Evolutionary conservation across 768 basidiomycete genomes (phyloP), one percentile per base, ranked within the genome.

Genomic region (Rhodosporidiobolus odoratus): DNA sequence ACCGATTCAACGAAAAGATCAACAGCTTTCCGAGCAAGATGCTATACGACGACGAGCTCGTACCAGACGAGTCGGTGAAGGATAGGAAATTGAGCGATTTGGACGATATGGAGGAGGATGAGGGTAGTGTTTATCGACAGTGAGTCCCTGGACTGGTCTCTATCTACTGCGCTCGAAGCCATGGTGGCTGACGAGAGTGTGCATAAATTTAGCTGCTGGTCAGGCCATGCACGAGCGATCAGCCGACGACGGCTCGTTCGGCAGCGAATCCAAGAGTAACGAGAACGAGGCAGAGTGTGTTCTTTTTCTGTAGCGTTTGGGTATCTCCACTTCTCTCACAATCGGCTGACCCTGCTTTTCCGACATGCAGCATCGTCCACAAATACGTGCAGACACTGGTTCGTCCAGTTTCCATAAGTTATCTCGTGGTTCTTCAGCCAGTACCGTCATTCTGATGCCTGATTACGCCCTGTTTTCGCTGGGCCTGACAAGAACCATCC

Each of bases 201-300:
- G 43, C 43, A 45, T n/a, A 3, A 19, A 5, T 21, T 17, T 37
- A 76, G 73, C 77, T 6, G 76, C 76, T 10, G 77, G 76, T 1
- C 57, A 67, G 15, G 71, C 59, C 7, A 78, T 78, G 77, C 96
- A 88, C 76, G 96, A 98, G 78, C 82, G 91, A 23, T 71, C 77
- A 2, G 80, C 80, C 17, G 78, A 86, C 0, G 89, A 64, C 21
- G 60, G 61, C 1, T 32, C 45, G 9, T 66, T 72, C 37, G 70
- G 68, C 2, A 43, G 64, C 76, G 93, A 92, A 0, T 94, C 91
- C 72, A 84, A 88, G 71, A 89, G 86, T 75, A 99, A 99, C 76
- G 94, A 95, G 81, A 98, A 99, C 76, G 96, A 99, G 76, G 92
- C 88, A 0, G 86, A 84, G 17, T 93, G 94, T 3, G 86, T 85